Base-by-base conservation (phyloP, 2,329 filamentous ascomycete species). In the Aspergillus sp. region DNA sequence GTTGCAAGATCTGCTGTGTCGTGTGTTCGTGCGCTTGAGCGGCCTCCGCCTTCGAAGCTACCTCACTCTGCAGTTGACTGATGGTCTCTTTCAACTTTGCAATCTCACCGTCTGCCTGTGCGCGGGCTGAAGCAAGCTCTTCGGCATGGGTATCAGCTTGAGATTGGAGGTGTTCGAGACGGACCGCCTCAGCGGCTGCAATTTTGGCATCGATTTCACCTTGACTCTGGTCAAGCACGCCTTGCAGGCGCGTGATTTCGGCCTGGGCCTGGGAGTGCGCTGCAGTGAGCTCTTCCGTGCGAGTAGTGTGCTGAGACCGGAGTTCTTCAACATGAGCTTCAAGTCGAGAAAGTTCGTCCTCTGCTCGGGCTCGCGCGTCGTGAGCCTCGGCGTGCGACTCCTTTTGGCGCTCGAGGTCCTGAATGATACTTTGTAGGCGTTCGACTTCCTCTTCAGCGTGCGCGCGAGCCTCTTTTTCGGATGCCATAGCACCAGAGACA, bases 341-440 rank as follows among this genome's bases (percentile, higher is more conserved):
- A 10, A 66, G 38, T 10, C 50, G 62, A 19, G 62, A 13, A 19
- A 66, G 57, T 43, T 65, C 62, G 10, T n/a, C 52, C 25, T 72
- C 70, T 7, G 67, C 65, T 3, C 62, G 67, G 12, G 63, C 62
- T 4, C 64, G 65, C 9, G 65, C 66, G 47, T 70, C 67, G n/a
- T 64, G 62, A 39, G 67, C 59, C 60, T 66, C 64, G 1, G 60
- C 56, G 5, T 68, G 39, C 62, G 72, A 56, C 13, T 73, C 71
- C 5, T 76, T 67, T 21, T 79, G 68, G 10, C 59, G 67, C 30
- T 76, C 70, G 5, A 76, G 68, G 15, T 74, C 77, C 38, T 85
- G 81, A 6, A 90, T 72, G 66, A 89, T 84, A 15, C 84, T 82
- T 56, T 82, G 79, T 49, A 76, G 58, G 41, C 67, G 70, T 43